Base-by-base conservation (phyloP, 768 basidiomycete species). In the Psilocybe subaeruginosa region DNA sequence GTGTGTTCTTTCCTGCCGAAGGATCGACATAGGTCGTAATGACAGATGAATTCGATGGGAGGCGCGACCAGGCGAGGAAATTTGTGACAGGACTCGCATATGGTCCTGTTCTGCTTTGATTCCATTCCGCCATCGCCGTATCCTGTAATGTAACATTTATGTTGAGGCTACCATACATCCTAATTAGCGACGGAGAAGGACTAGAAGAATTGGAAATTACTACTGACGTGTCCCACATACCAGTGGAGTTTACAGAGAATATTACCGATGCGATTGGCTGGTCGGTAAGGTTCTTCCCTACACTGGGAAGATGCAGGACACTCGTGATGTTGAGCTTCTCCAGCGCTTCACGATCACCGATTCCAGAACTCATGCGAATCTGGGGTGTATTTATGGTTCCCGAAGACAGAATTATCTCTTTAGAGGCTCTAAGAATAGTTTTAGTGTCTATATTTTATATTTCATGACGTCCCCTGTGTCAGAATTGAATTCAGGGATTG, bases 401-500 rank as follows among this genome's bases (percentile, higher is more conserved):
- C 1, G 48, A 64, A 11, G 66, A 67, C 8, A 69, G 58, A 11
- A 69, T 59, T 16, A 71, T 58, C 41, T 71, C 87, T 62, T 82
- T 84, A 60, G 67, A 70, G 0, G 85, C 86, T 1, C 56, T 70
- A 3, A 70, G 17, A n/a, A 17, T 17, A 35, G 33, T 35, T 35
- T 35, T 11, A 35, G 6, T 35, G 11, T 2, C 33, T 35, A 35
- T 7, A 35, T 35, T 11, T 23, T 23, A 23, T 23, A 35, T 35
- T 11, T 6, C 11, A 35, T 7, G 11, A 35, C 33, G 11, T 35
- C 33, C 11, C 33, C 11, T 11, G 7, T 35, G 11, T 35, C 33
- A 35, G 11, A 35, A 35, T 11, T 35, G 11, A 11, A 11, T 7
- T 6, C 33, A 35, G 2, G 33, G 6, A 35, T 35, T 35, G 11